phyloP scores from a whole-genome alignment of 164 flowering plant genomes.

The Vitis labrusca region DNA sequence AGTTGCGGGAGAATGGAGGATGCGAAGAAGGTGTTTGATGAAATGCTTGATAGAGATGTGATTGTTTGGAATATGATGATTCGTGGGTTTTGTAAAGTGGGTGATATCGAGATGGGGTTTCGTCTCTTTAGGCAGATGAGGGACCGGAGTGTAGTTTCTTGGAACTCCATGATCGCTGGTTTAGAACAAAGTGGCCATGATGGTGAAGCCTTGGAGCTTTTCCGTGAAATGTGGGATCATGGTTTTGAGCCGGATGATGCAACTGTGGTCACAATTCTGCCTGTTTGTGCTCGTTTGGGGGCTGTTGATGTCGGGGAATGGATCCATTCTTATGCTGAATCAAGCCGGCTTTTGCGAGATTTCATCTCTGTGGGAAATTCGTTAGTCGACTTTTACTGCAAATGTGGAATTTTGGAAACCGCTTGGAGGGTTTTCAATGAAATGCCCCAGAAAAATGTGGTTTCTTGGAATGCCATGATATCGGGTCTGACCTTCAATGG shows the following conservation, averaged over 20 bases:
- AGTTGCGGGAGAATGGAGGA: constrained; percentile 50
- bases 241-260: constrained; percentile 75
- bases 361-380: constrained; percentile 62
- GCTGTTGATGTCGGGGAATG: constrained; percentile 50
- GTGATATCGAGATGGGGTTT: constrained; percentile 59
- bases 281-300: constrained; percentile 74
- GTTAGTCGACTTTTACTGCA: constrained; percentile 63
- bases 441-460: constrained; percentile 62
- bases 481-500: constrained; percentile 76
- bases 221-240: constrained; percentile 51
- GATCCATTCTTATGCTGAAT: constrained; percentile 52
- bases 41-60: constrained; percentile 55
- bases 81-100: constrained; percentile 64
- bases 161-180: constrained; percentile 76
- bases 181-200: constrained; percentile 53
- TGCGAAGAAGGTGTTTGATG: constrained; percentile 67
- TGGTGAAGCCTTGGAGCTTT: constrained; percentile 61
- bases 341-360: constrained; percentile 37
- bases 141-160: constrained; percentile 59
- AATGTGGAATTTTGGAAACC: constrained; percentile 56
- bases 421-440: constrained; percentile 44
- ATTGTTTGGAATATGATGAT: constrained; percentile 80
- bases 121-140: constrained; percentile 56
- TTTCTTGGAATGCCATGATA: constrained; percentile 82
- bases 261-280: constrained; percentile 61